Conservation (phyloP, 2,329 filamentous ascomycete species). For the Chlorencoelia australis region DNA sequence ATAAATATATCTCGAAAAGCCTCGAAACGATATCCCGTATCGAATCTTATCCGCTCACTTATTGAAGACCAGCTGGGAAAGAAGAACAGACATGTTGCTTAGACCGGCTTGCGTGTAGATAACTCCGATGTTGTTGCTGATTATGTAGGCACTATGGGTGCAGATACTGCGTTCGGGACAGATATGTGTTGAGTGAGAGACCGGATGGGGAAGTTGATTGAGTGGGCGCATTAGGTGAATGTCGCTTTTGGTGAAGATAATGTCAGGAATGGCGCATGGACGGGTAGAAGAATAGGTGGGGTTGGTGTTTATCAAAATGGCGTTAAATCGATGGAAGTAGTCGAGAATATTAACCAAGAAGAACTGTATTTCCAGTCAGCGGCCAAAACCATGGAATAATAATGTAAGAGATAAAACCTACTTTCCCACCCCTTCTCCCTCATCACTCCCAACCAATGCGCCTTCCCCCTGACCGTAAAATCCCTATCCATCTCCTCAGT, state of each 20-base stretch:
- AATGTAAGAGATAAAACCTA: conserved; percentile 30
- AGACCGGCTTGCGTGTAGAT: no score
- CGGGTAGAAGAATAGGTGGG: background rate
- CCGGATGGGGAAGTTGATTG: no score
- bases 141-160: no score
- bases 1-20: no score
- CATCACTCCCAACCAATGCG: conserved; percentile 66
- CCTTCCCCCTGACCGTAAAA: conserved; percentile 52
- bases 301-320: background rate
- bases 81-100: no score
- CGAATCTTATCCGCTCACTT: no score
- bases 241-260: background rate
- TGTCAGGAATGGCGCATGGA: background rate
- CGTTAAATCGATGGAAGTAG: background rate
- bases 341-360: background rate
- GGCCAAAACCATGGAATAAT: background rate
- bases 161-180: no score
- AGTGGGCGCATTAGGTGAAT: no score
- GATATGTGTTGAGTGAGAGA: no score
- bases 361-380: background rate
- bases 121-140: no score
- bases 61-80: no score
- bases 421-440: conserved; percentile 64
- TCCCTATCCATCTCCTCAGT: conserved; percentile 42
- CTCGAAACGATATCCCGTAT: no score